phyloP scores from a whole-genome alignment of 2,329 filamentous ascomycete genomes.

The Cryphonectria japonica region DNA sequence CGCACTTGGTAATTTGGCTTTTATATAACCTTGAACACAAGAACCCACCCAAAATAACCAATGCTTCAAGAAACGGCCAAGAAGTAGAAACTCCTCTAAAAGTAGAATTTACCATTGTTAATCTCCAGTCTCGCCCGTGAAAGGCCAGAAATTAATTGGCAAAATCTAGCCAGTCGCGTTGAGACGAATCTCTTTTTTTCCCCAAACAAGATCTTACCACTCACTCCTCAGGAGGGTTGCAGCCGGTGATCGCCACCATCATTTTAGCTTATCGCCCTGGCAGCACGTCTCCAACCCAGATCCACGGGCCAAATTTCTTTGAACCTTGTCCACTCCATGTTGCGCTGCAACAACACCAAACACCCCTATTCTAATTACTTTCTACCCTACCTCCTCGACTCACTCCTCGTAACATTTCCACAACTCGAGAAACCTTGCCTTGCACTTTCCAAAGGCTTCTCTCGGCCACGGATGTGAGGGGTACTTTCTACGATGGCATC shows the following conservation, averaged over 20 bases:
- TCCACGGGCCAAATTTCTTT: conserved; percentile 16
- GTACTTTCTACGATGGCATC: conserved; percentile 30
- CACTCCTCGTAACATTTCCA: not conserved
- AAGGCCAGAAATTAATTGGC: not conserved
- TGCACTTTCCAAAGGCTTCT: not conserved
- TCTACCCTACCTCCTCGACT: not conserved
- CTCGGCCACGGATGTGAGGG: conserved; percentile 25
- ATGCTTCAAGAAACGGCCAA: not conserved
- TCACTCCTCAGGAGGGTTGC: conserved; percentile 4
- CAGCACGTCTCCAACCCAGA: not conserved
- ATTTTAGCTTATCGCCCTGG: conserved; percentile 7
- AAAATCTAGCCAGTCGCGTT: conserved; percentile 11
- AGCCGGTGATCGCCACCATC: conserved; percentile 7
- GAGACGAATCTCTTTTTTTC: conserved; percentile 4
- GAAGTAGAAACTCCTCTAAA: not conserved
- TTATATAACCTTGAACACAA: not conserved
- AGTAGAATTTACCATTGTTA: not conserved
- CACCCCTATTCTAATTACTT: conserved; percentile 8
- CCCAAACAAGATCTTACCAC: not conserved
- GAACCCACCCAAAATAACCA: not conserved
- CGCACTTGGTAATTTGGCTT: not conserved
- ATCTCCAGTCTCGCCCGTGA: not conserved
- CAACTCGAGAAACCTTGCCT: not conserved
- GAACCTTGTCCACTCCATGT: conserved; percentile 7
- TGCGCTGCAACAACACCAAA: conserved; percentile 1